A percentile compares a stretch with the other conserved stretches of the same genome.
Evolutionary conservation across 2,329 filamentous ascomycete species (phyloP).

Genomic region (Fusarium papillatum): DNA sequence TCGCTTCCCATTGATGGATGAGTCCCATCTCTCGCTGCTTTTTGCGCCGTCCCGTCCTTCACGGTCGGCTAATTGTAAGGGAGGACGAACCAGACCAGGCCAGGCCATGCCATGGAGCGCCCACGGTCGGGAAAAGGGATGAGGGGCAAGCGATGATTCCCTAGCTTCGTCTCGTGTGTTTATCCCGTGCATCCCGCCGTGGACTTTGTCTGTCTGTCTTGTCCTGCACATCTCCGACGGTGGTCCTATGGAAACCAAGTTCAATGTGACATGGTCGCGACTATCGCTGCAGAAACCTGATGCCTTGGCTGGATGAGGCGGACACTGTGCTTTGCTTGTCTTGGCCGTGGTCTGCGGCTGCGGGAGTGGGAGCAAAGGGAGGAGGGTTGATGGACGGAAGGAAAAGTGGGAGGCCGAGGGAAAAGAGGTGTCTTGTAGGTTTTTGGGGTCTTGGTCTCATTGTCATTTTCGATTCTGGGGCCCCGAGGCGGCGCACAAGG

Average conservation of each 20-base stretch:
- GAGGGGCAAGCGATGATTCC: background rate
- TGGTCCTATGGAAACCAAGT: slow-evolving; percentile 29
- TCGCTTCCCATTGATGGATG: slow-evolving; percentile 11
- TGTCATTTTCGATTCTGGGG: too few relatives aligned
- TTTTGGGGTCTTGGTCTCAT: too few relatives aligned
- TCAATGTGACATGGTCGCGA: slow-evolving; percentile 13
- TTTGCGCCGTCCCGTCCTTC: slow-evolving; percentile 20
- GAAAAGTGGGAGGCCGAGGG: too few relatives aligned
- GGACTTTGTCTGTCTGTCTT: background rate
- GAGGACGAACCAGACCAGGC: slow-evolving; percentile 10
- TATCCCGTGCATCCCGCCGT: background rate
- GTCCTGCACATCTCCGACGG: slow-evolving; percentile 2
- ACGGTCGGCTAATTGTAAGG: slow-evolving; percentile 23
- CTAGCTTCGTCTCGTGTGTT: background rate
- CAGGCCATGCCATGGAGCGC: slow-evolving; percentile 4
- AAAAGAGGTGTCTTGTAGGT: too few relatives aligned
- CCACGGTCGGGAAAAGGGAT: background rate
- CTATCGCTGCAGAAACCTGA: slow-evolving; percentile 8
- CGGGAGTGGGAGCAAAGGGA: too few relatives aligned
- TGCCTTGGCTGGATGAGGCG: background rate
- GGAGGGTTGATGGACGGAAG: too few relatives aligned
- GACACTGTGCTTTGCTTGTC: slow-evolving; percentile 3
- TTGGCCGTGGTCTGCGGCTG: too few relatives aligned
- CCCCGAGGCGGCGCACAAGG: too few relatives aligned
- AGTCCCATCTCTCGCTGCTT: slow-evolving; percentile 29